Conservation (phyloP, 805 yeast genomes). For the Candida xiaguanensis region DNA sequence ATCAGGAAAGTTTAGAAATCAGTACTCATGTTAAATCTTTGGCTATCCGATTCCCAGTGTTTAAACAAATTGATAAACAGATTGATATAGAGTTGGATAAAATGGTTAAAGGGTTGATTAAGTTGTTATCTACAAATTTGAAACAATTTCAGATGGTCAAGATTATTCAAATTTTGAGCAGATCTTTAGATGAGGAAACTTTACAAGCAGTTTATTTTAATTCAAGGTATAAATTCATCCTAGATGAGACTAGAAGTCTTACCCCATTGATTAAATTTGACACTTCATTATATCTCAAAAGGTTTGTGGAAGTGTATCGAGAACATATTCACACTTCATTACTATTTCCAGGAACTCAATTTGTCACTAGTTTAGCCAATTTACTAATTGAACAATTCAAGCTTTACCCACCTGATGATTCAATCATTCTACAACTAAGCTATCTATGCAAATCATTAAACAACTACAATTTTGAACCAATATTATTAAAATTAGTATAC, state of each 20-base stretch:
- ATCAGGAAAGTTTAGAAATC: conserved; percentile 84
- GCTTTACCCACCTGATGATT: conserved; percentile 24
- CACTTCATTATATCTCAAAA: conserved; percentile 61
- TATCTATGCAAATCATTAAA: conserved; percentile 87
- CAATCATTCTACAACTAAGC: conserved; percentile 74
- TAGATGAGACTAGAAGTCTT: conserved; percentile 55
- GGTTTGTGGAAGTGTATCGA: conserved; percentile 79
- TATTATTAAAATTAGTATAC: conserved; percentile 40
- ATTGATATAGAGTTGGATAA: conserved; percentile 53
- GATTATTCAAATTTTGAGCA: conserved; percentile 68
- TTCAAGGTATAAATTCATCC: conserved; percentile 66
- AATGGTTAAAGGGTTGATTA: conserved; percentile 70
- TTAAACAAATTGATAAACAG: conserved; percentile 47
- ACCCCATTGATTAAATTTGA: conserved; percentile 52
- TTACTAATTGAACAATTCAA: conserved; percentile 21
- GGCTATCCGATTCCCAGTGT: conserved; percentile 63
- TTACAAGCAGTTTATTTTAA: conserved; percentile 57
- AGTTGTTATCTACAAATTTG: conserved; percentile 67
- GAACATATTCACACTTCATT: conserved; percentile 77
- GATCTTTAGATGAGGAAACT: conserved; percentile 33
- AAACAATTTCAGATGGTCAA: conserved; percentile 78
- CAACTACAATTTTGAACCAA: conserved; percentile 62
- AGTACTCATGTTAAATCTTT: conserved; percentile 71
- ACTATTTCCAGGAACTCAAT: conserved; percentile 18
- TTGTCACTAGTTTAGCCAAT: conserved; percentile 27